Evolutionary conservation across 2,329 filamentous ascomycete species (phyloP).

Genomic region (Zasmidium citrigriseum): DNA sequence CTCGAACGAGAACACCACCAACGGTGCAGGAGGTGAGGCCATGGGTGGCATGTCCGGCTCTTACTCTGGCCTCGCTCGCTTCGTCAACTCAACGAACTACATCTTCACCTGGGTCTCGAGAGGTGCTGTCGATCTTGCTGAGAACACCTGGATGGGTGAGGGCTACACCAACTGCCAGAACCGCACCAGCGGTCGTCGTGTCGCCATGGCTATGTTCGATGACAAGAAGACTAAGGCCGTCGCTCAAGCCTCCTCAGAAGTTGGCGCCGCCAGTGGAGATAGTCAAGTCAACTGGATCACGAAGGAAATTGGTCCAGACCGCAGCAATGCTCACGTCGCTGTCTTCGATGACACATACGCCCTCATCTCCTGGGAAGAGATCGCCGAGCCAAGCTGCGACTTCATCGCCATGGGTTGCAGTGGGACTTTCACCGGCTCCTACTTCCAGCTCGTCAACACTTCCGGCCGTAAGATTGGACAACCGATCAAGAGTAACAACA

Average conservation of each 20-base stretch:
- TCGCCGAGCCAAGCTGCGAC: slow-evolving; percentile 56
- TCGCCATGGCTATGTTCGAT: slow-evolving; percentile 58
- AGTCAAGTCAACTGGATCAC: slow-evolving; percentile 63
- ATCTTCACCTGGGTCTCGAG: slow-evolving; percentile 66
- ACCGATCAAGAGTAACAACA: slow-evolving; percentile 52
- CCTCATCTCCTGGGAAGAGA: slow-evolving; percentile 63
- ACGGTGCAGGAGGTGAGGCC: slow-evolving; percentile 59
- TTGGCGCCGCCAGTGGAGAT: slow-evolving; percentile 57
- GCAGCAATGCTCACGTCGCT: slow-evolving; percentile 61
- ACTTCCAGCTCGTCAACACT: slow-evolving; percentile 59
- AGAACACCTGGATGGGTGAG: slow-evolving; percentile 59
- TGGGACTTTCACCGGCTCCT: slow-evolving; percentile 60
- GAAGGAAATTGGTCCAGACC: slow-evolving; percentile 47
- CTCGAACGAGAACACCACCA: slow-evolving; percentile 63
- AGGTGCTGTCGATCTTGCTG: slow-evolving; percentile 56
- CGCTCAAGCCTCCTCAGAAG: slow-evolving; percentile 54
- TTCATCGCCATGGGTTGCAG: slow-evolving; percentile 61
- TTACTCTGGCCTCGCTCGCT: slow-evolving; percentile 59
- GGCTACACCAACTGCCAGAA: slow-evolving; percentile 56
- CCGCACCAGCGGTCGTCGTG: slow-evolving; percentile 60
- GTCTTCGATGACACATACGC: slow-evolving; percentile 55
- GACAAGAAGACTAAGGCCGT: slow-evolving; percentile 61
- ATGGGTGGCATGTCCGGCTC: slow-evolving; percentile 65
- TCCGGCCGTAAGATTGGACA: slow-evolving; percentile 55
- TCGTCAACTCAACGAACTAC: slow-evolving; percentile 54